Evolutionary conservation across 2,329 filamentous ascomycete species (phyloP), one percentile per base, ranked within the genome.

Genomic region (Dendrostoma leiphaemia): DNA sequence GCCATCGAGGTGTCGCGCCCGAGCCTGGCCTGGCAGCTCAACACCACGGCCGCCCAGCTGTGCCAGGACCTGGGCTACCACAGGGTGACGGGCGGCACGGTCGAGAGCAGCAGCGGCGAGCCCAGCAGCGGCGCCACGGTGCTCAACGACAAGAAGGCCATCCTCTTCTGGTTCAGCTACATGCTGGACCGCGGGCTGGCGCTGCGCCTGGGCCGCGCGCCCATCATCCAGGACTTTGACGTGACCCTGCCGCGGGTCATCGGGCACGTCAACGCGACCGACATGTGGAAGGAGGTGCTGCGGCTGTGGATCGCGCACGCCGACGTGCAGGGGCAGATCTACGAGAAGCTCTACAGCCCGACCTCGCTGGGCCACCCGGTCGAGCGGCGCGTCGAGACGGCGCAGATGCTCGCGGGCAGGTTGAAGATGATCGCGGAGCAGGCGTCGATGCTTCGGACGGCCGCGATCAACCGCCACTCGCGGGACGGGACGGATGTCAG

Each of bases 31-130:
- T 85, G 83, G 79, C 79, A 82, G n/a, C 70, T 88, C 17, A 79
- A 78, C 23, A 80, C 78, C 6, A 76, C 77, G 17, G 84, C 84
- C 0, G 78, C 80, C 12, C 76, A 81, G 48, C 72, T 88, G 49
- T 85, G 82, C 59, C 82, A 85, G 61, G 80, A 79, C 0, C 76
- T 86, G 4, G 84, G 84, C 3, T 85, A 83, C 56, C 84, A 87
- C 63, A 76, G 80, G 47, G 62, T 65, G 12, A 69, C 67, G 35
- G 65, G 62, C 3, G 64, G 69, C 29, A 66, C 66, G 12, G 60
- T 67, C 34, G 43, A 37, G 12, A 21, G 21, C 4, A 23, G 29
- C 19, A 37, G 51, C n/a, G 45, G 49, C 31, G 21, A n/a, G 32
- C 15, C 29, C 23, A n/a, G 9, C 46, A 17, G n/a, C 51, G 26